Evolutionary conservation across 345 rosid species (phyloP), one percentile per base, ranked within the genome.

Genomic region (Trapa incisa): DNA sequence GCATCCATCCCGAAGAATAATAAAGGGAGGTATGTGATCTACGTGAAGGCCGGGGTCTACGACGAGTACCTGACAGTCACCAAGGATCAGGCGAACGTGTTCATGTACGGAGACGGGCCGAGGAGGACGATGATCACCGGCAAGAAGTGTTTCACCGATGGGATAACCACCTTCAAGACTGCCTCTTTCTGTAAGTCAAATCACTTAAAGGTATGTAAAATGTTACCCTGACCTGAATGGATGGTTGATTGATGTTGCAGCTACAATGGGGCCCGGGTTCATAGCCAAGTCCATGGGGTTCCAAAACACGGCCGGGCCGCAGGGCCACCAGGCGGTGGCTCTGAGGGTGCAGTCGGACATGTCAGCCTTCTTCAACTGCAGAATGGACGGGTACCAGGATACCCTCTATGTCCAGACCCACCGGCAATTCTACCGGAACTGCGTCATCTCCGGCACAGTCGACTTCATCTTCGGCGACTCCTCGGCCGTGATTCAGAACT

Each of bases 101-200:
- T 81, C 71, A 75, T 88, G 74, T 86, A 85, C 38, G 96, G 93
- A 37, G 97, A 88, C 61, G 97, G 96, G 33, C 86, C 91, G 1
- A 70, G 81, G 68, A 82, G 75, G 80, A 86, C 96, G 8, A 79
- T 86, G 17, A 71, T 91, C 64, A 76, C 88, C 0, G 84, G 86
- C 47, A 74, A 71, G 71, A 83, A 77, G 56, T 72, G 73, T 80
- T 66, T 57, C 74, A 66, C 47, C 1, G 83, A 73, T 5, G 82
- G 85, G 3, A 48, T 71, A 37, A 56, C 86, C 57, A 86, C 96
- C 47, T 78, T 72, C 61, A 77, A 73, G 41, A 83, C 83, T n/a
- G 96, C 85, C 61, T 68, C 82, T 41, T 73, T 83, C 67, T 65
- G 82, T 80, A 63, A 80, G 78, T 64, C 45, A 15, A 22, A 50